phyloP scores from a whole-genome alignment of 2,329 filamentous ascomycete genomes.

The Colletotrichum somersetense region DNA sequence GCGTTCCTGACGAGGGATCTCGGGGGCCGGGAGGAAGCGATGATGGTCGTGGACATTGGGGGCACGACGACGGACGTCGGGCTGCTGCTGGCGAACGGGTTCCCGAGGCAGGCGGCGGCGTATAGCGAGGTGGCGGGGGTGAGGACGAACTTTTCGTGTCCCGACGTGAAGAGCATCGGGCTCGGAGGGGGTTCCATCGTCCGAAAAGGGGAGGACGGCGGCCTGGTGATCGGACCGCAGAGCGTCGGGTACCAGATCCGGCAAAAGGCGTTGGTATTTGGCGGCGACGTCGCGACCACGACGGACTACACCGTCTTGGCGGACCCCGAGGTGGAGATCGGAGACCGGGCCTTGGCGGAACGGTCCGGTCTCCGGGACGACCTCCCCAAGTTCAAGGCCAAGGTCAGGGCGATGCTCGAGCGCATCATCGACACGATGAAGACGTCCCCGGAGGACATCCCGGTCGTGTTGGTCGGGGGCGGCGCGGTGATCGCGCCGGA shows the following conservation, averaged over 20 bases:
- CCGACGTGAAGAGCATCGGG: slow-evolving; percentile 71
- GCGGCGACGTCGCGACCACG: slow-evolving; percentile 67
- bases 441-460: slow-evolving; percentile 68
- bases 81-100: slow-evolving; percentile 69
- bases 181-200: slow-evolving; percentile 71
- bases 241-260: slow-evolving; percentile 70
- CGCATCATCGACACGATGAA: slow-evolving; percentile 73
- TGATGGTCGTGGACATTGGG: slow-evolving; percentile 75
- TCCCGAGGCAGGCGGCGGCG: slow-evolving; percentile 72
- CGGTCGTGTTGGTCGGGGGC: slow-evolving; percentile 73
- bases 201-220: slow-evolving; percentile 45
- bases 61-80: slow-evolving; percentile 77
- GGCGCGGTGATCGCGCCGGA: slow-evolving; percentile 71
- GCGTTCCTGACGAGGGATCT: slow-evolving; percentile 65
- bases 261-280: slow-evolving; percentile 67
- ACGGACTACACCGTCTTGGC: slow-evolving; percentile 65
- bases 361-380: slow-evolving; percentile 50
- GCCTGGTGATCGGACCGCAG: slow-evolving; percentile 67
- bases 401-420: slow-evolving; percentile 66
- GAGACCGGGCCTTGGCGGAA: slow-evolving; percentile 54
- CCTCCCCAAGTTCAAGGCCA: slow-evolving; percentile 53
- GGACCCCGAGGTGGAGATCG: slow-evolving; percentile 55
- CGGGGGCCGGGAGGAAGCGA: slow-evolving; percentile 45
- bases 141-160: slow-evolving; percentile 70
- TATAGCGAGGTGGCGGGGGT: slow-evolving; percentile 74